Conservation (phyloP, 2,329 filamentous ascomycete genomes). For the Botrytis tulipae region DNA sequence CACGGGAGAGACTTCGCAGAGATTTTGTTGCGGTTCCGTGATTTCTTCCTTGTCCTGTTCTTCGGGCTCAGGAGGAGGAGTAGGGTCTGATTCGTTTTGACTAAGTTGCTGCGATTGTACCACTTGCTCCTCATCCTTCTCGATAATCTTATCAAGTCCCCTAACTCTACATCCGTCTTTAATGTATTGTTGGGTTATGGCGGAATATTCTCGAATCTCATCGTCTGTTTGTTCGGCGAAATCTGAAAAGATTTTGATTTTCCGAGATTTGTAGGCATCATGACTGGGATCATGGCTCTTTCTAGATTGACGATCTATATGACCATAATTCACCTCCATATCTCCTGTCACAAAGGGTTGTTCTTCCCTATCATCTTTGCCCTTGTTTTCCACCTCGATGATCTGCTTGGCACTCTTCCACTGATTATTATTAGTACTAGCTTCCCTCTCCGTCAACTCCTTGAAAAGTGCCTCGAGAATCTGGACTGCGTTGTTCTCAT, state of each 20-base stretch:
- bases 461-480: background rate
- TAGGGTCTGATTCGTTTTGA: fast-evolving
- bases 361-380: background rate
- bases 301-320: background rate
- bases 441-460: background rate
- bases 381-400: background rate
- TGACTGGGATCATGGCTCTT: fast-evolving
- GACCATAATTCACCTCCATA: background rate
- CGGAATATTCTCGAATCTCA: background rate
- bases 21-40: background rate
- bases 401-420: background rate
- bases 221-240: background rate
- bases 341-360: background rate
- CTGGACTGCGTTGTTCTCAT: background rate
- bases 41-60: background rate
- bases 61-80: fast-evolving
- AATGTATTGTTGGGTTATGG: background rate
- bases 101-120: fast-evolving
- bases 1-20: background rate
- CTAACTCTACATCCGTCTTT: background rate
- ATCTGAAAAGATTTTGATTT: background rate
- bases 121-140: no score
- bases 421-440: no score
- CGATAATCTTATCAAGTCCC: background rate
- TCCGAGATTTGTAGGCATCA: background rate